A percentile compares a stretch with the other conserved stretches of the same genome.
These are phyloP conservation scores for Hordeum marinum DNA, from an alignment of 176 grass and related monocot species.

Conservation along the genomic window DNA sequence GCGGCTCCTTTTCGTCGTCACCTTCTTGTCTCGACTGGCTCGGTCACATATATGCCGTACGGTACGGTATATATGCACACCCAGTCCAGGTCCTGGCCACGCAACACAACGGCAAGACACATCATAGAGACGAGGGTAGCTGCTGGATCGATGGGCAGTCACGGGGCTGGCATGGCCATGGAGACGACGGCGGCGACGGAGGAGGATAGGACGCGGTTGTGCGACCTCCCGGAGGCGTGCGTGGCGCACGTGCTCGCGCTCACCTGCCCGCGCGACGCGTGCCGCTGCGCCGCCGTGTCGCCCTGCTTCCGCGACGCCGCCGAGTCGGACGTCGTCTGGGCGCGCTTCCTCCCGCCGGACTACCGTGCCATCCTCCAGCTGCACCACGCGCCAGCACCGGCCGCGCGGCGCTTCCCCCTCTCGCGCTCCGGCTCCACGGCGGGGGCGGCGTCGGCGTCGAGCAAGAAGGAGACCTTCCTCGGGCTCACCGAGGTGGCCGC, in stretches of 20 bases:
- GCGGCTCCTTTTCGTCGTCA: not conserved
- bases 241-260: slow-evolving; percentile 41
- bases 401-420: not conserved
- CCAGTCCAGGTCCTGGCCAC: no score
- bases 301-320: slow-evolving; percentile 35
- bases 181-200: no score
- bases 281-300: slow-evolving; percentile 31
- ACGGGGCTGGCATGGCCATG: not conserved
- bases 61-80: no score
- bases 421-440: not conserved
- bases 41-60: no score
- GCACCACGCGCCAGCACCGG: not conserved
- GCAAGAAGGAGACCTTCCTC: slow-evolving; percentile 29
- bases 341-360: slow-evolving; percentile 33
- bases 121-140: no score
- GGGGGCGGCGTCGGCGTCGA: not conserved
- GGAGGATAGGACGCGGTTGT: not conserved
- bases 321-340: slow-evolving; percentile 37
- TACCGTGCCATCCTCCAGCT: not conserved
- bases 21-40: not conserved
- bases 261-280: slow-evolving; percentile 36
- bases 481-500: slow-evolving; percentile 11
- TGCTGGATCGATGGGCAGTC: not conserved
- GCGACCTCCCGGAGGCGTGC: slow-evolving; percentile 36
- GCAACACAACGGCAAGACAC: no score